Conservation (phyloP, 73 alveolate species). For the Paraurostyla sp. region DNA sequence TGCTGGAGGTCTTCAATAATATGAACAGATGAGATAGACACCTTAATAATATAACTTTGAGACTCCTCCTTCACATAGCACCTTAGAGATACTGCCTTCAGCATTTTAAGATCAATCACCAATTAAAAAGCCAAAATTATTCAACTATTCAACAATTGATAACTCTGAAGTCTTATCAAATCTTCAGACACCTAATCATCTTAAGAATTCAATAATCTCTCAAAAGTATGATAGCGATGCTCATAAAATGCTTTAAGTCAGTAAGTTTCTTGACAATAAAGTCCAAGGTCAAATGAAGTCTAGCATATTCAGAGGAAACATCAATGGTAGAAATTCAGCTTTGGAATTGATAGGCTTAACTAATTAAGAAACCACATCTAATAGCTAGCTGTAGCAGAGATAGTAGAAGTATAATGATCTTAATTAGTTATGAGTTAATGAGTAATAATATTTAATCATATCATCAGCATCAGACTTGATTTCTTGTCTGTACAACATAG, state of each 20-base stretch:
- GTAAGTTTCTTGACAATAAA: background rate
- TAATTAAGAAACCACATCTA: background rate
- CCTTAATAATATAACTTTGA: too few relatives aligned
- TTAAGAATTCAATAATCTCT: background rate
- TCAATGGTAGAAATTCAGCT: background rate
- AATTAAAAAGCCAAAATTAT: too few relatives aligned
- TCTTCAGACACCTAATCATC: too few relatives aligned
- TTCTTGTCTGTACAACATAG: constrained; percentile 53
- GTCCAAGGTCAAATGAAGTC: background rate
- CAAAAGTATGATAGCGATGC: background rate
- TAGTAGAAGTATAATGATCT: background rate
- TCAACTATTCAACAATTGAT: too few relatives aligned
- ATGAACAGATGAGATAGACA: too few relatives aligned
- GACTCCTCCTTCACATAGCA: too few relatives aligned
- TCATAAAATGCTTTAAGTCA: background rate
- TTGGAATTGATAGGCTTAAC: background rate
- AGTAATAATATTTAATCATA: background rate
- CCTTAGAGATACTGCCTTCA: too few relatives aligned
- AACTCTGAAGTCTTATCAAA: too few relatives aligned
- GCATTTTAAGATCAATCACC: too few relatives aligned
- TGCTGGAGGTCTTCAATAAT: too few relatives aligned
- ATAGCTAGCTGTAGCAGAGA: background rate
- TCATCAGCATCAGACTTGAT: background rate
- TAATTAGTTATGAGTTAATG: background rate
- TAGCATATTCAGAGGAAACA: background rate